Evolutionary conservation across 2,329 filamentous ascomycete genomes (phyloP).

Genomic region (Fusarium tuaranense): DNA sequence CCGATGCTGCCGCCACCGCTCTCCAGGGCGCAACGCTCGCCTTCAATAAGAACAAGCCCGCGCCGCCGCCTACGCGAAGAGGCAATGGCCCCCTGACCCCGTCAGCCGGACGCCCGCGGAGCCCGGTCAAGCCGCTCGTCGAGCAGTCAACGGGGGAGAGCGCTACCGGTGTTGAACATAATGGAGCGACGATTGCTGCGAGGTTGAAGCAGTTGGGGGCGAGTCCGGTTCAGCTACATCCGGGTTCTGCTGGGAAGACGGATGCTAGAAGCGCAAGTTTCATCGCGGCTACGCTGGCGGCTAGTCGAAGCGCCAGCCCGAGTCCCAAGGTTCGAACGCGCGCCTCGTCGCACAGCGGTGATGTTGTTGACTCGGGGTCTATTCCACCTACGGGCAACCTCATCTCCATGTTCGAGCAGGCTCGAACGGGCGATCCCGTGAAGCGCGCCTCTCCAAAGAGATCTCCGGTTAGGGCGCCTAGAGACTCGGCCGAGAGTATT

Average conservation of each 20-base stretch:
- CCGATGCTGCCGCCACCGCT: conserved; percentile 60
- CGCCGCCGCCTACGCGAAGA: conserved; percentile 37
- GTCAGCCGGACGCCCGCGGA: conserved; percentile 50
- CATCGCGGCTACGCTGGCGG: conserved; percentile 68
- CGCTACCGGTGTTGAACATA: conserved; percentile 39
- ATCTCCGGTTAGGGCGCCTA: conserved; percentile 25
- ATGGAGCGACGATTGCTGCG: conserved; percentile 37
- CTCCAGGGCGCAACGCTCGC: conserved; percentile 67
- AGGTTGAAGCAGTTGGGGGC: conserved; percentile 42
- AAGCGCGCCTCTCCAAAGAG: conserved; percentile 48
- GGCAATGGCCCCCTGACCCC: conserved; percentile 57
- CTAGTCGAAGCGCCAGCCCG: conserved; percentile 62
- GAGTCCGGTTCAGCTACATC: conserved; percentile 35
- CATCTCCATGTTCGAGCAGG: conserved; percentile 76
- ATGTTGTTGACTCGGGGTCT: conserved; percentile 62
- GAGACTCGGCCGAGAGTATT: conserved; percentile 22
- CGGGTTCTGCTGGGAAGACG: conserved; percentile 29
- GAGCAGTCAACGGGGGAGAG: conserved; percentile 56
- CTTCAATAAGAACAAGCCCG: conserved; percentile 57
- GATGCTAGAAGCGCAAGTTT: conserved; percentile 67
- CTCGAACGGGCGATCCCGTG: conserved; percentile 48
- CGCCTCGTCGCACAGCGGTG: conserved; percentile 41
- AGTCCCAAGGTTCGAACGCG: conserved; percentile 44
- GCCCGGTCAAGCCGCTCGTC: conserved; percentile 43
- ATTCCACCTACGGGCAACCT: conserved; percentile 73